phyloP scores from a whole-genome alignment of 495 filamentous ascomycete species.

The Penicillium riverlandense region DNA sequence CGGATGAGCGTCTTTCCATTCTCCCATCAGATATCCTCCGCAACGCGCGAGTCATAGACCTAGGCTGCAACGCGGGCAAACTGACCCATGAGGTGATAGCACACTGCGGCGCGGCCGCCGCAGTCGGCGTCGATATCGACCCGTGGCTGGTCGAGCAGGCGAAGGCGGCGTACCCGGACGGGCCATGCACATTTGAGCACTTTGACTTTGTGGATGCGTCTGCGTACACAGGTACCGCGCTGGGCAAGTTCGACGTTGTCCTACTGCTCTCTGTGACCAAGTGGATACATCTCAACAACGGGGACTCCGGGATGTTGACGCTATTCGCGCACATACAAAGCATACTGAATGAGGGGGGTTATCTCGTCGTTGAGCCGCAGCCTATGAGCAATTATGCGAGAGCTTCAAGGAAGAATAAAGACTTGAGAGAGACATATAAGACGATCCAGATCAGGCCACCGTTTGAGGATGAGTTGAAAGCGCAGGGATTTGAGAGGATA shows the following conservation, averaged over 20 bases:
- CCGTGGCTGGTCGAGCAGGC: conserved; percentile 23
- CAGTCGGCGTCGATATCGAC: conserved; percentile 25
- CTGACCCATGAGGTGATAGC: conserved; percentile 19
- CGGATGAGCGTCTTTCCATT: conserved; percentile 22
- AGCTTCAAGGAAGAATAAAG: conserved; percentile 22
- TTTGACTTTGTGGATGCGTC: conserved; percentile 45
- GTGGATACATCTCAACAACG: conserved; percentile 23
- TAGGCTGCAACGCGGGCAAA: conserved; percentile 23
- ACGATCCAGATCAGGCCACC: conserved; percentile 18
- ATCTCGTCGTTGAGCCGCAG: conserved; percentile 22
- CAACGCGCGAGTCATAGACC: conserved; percentile 20
- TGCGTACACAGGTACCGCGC: conserved; percentile 38
- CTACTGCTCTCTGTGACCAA: conserved; percentile 22
- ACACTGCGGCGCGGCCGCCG: conserved; percentile 15
- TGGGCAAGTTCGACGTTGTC: conserved; percentile 23
- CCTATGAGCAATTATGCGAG: conserved; percentile 26
- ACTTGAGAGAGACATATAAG: conserved; percentile 23
- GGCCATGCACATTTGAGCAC: conserved; percentile 22
- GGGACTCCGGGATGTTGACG: conserved; percentile 18
- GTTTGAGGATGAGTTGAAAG: conserved; percentile 19
- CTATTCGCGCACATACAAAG: conserved; percentile 18
- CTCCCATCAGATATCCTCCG: conserved; percentile 20
- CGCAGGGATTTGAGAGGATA: conserved; percentile 20
- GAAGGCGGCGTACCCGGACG: conserved; percentile 19
- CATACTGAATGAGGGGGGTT: conserved; percentile 20